Conservation (phyloP, 2,329 filamentous ascomycete species). For the Hysterium pulicare region DNA sequence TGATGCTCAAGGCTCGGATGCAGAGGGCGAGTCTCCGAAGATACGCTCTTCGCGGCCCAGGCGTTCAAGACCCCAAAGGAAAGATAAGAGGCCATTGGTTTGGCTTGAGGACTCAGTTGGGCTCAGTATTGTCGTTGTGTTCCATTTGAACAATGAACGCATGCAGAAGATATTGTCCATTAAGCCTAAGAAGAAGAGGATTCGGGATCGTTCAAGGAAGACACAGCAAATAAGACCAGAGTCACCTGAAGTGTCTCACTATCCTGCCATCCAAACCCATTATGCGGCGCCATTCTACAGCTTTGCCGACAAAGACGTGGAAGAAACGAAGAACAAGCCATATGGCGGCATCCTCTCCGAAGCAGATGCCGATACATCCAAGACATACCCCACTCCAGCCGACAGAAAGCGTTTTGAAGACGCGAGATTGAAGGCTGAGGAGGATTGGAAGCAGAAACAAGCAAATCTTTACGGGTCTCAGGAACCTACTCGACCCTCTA, state of each 20-base stretch:
- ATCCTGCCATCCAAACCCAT: conserved; percentile 59
- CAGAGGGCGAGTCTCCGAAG: conserved; percentile 27
- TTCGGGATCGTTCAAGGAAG: conserved; percentile 48
- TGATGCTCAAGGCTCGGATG: conserved; percentile 23
- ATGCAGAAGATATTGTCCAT: conserved; percentile 59
- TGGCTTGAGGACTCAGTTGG: conserved; percentile 34
- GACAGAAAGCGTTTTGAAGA: conserved; percentile 87
- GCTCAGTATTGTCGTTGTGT: conserved; percentile 29
- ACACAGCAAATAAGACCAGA: conserved; percentile 35
- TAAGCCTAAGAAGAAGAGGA: conserved; percentile 52
- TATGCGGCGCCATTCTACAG: conserved; percentile 82
- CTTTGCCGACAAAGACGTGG: conserved; percentile 82
- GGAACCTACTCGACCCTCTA: conserved; percentile 60
- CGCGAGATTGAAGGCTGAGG: conserved; percentile 85
- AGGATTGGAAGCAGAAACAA: conserved; percentile 76
- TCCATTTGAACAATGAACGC: conserved; percentile 48
- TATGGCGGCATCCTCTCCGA: conserved; percentile 93
- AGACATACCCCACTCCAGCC: conserved; percentile 74
- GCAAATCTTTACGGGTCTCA: conserved; percentile 62
- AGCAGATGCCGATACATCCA: conserved; percentile 83
- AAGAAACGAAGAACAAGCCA: conserved; percentile 87
- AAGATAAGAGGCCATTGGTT: conserved; percentile 32
- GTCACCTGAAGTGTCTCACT: conserved; percentile 48
- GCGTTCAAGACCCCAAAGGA: conserved; percentile 29
- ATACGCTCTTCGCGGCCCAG: conserved; percentile 31